Conservation (phyloP, 2,329 filamentous ascomycete species). For the Decorospora gaudefroyi region DNA sequence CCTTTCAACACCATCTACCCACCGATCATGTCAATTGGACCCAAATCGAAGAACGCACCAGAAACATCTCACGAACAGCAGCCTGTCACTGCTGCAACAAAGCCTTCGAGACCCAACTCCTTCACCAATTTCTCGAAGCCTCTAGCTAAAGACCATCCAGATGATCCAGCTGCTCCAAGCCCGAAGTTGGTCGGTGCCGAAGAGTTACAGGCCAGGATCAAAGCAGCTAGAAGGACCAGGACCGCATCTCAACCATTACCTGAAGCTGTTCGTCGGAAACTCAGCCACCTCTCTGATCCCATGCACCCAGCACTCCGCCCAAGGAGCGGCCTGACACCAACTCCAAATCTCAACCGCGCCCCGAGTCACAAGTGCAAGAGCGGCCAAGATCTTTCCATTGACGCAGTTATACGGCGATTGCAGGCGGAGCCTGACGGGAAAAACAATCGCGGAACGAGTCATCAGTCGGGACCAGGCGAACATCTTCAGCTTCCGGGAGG, state of each 20-base stretch:
- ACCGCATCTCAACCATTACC: constrained; percentile 13
- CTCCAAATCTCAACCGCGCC: not conserved
- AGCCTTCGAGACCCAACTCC: constrained; percentile 20
- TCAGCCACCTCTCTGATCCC: constrained; percentile 16
- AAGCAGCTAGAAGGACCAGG: constrained; percentile 23
- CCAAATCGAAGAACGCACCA: constrained; percentile 39
- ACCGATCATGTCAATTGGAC: constrained; percentile 40
- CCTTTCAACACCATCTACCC: not conserved
- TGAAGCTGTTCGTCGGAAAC: constrained; percentile 15
- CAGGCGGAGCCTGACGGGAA: constrained; percentile 6
- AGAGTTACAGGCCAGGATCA: constrained; percentile 27
- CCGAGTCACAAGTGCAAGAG: constrained; percentile 9
- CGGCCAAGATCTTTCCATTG: constrained; percentile 22
- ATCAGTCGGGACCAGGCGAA: not conserved
- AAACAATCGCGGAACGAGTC: not conserved
- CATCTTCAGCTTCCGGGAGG: not conserved
- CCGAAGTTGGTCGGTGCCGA: constrained; percentile 21
- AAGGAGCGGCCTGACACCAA: constrained; percentile 7
- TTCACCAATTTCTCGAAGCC: constrained; percentile 25
- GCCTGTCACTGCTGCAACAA: constrained; percentile 19
- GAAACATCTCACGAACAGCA: constrained; percentile 36
- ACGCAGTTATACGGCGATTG: constrained; percentile 31
- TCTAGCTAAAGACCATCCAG: not conserved
- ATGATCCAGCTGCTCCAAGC: not conserved
- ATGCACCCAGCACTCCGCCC: constrained; percentile 16